These are phyloP conservation scores for Trypanosomatidae sp. DNA, from an alignment of 208 protist species.

Conservation along the genomic window DNA sequence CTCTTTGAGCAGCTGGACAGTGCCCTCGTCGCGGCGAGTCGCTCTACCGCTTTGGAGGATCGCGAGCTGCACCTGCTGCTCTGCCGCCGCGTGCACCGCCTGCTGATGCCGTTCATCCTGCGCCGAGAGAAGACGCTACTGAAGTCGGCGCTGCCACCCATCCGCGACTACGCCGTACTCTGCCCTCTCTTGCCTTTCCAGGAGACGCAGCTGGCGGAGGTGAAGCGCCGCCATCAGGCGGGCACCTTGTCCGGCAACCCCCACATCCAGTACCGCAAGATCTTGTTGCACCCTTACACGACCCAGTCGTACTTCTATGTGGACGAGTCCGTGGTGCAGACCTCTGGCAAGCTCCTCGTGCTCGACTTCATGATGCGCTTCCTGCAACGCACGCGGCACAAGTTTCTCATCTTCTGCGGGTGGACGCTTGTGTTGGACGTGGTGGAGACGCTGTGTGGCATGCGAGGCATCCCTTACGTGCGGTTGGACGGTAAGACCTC, in stretches of 20 bases:
- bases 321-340: slow-evolving; percentile 61
- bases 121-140: slow-evolving; percentile 42
- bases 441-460: slow-evolving; percentile 63
- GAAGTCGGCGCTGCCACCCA: slow-evolving; percentile 32
- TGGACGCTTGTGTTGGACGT: slow-evolving; percentile 87
- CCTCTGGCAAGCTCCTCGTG: slow-evolving; percentile 78
- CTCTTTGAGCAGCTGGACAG: slow-evolving; percentile 48
- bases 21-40: slow-evolving; percentile 28
- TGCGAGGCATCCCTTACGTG: slow-evolving; percentile 47
- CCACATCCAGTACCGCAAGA: slow-evolving; percentile 58
- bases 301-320: slow-evolving; percentile 55
- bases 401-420: slow-evolving; percentile 97
- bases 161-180: slow-evolving; percentile 42
- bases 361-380: slow-evolving; percentile 87
- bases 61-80: slow-evolving; percentile 40
- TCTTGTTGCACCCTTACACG: slow-evolving; percentile 90
- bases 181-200: slow-evolving; percentile 54
- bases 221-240: slow-evolving; percentile 17
- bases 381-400: slow-evolving; percentile 50
- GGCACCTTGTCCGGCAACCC: slow-evolving; percentile 38
- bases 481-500: slow-evolving; percentile 69
- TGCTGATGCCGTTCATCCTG: slow-evolving; percentile 50
- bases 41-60: slow-evolving; percentile 34
- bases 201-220: slow-evolving; percentile 23
- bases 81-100: slow-evolving; percentile 44